Base-by-base conservation (phyloP, 2,329 filamentous ascomycete genomes). In the Shiraia bambusicola region DNA sequence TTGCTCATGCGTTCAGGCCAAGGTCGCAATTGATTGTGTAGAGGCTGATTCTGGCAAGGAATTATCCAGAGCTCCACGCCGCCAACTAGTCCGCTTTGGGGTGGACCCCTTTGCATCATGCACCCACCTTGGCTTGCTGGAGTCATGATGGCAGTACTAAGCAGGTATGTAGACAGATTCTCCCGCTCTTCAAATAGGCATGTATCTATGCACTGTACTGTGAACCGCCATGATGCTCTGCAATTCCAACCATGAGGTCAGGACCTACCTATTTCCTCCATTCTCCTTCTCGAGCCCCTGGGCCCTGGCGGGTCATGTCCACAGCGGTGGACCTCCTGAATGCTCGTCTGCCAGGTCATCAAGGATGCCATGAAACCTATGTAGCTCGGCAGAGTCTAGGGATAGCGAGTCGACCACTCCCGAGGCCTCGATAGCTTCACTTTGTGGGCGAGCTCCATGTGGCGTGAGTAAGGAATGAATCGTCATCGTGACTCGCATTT, bases 281-380 rank as follows among this genome's bases (percentile, higher is more conserved):
- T 22, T 29, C 34, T 36, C 33, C 33, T 22, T 27, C 28, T 35
- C 16, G 44, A 47, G 47, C 41, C 34, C 40, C 49, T 46, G 53
- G 54, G 55, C 49, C 45, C 44, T n/a, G n/a, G n/a, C n/a, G n/a
- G n/a, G 42, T 54, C 51, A 29, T 42, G 54, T 57, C 51, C 53
- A 49, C 47, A 16, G 39, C 4, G 8, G 19, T 22, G 19, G 19
- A 22, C 19, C 19, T 26, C 34, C 40, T 47, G 50, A 47, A 47
- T 54, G 49, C 48, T 46, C 38, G 40, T 45, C 51, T 54, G 50
- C 49, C 53, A 53, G 53, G 55, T 55, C 49, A 41, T 42, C 55
- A 38, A 50, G 42, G 40, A 34, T 38, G 31, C 46, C 32, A 40
- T 27, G 37, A 22, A 10, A 19, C 48, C 45, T 52, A n/a, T n/a